phyloP scores from a whole-genome alignment of 2,329 filamentous ascomycete genomes.

The Ascochyta rabiei region DNA sequence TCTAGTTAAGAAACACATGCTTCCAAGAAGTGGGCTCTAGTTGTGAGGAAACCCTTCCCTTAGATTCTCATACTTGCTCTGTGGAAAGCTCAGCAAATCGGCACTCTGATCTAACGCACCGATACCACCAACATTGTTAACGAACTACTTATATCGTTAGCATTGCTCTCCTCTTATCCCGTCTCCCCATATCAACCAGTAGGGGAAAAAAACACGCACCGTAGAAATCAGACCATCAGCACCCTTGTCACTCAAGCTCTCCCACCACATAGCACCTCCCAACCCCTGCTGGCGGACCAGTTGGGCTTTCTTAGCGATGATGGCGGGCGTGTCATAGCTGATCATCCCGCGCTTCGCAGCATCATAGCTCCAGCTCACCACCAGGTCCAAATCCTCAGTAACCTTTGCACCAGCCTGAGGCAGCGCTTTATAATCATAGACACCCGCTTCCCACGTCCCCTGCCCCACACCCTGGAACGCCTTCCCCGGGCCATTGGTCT shows the following conservation, averaged over 20 bases:
- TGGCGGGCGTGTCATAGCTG: slow-evolving; percentile 40
- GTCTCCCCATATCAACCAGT: too few species aligned
- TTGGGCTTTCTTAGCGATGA: slow-evolving; percentile 34
- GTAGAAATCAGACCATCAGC: too few species aligned
- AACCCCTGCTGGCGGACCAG: slow-evolving; percentile 17
- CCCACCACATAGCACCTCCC: too few species aligned
- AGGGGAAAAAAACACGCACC: too few species aligned
- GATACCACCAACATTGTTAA: slow-evolving; percentile 43
- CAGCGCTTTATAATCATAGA: too few species aligned
- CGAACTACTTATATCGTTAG: too few species aligned
- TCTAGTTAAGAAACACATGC: too few species aligned
- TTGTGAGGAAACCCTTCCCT: neutral
- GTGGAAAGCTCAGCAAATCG: slow-evolving; percentile 69
- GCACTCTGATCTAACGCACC: slow-evolving; percentile 56
- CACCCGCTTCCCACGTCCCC: too few species aligned
- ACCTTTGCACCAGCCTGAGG: too few species aligned
- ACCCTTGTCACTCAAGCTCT: too few species aligned
- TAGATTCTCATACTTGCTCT: slow-evolving; percentile 73
- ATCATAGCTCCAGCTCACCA: slow-evolving; percentile 42
- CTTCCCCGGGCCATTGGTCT: slow-evolving; percentile 42
- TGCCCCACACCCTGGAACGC: slow-evolving; percentile 35
- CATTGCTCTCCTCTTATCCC: too few species aligned
- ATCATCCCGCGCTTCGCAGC: slow-evolving; percentile 30
- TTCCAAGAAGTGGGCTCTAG: too few species aligned
- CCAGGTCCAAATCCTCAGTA: slow-evolving; percentile 24